phyloP scores from a whole-genome alignment of 148 eudicot genomes.

The Dysphania ambrosioides region DNA sequence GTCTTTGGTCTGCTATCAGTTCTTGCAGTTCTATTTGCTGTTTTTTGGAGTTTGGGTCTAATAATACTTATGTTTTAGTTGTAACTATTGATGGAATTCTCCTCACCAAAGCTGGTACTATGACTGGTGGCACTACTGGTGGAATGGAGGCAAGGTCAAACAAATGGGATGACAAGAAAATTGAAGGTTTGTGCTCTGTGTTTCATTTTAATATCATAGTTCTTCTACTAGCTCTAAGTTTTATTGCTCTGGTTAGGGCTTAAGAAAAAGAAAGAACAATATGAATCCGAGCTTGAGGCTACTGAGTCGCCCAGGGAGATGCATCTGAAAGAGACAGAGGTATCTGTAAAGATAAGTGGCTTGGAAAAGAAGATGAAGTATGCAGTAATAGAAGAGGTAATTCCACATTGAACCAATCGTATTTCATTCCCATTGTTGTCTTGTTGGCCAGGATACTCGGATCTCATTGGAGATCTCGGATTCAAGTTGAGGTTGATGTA shows the following conservation, averaged over 20 bases:
- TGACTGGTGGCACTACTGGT: constrained; percentile 99
- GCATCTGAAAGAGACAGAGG: constrained; percentile 90
- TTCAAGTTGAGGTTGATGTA: too few relatives aligned
- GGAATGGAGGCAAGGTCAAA: constrained; percentile 99
- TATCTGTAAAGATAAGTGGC: constrained; percentile 89
- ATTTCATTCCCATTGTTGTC: not conserved
- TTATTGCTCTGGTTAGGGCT: constrained; percentile 44
- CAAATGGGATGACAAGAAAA: constrained; percentile 94
- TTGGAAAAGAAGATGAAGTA: constrained; percentile 96
- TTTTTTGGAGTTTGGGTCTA: constrained; percentile 11
- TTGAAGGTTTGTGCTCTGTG: constrained; percentile 60
- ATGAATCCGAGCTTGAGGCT: constrained; percentile 70
- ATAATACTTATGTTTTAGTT: constrained; percentile 40
- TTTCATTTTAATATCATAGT: constrained; percentile 12
- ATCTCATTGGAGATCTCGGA: not conserved
- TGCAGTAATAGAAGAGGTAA: constrained; percentile 91
- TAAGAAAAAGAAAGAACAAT: constrained; percentile 70
- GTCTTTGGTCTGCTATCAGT: not conserved
- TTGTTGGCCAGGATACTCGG: not conserved
- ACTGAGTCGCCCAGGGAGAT: constrained; percentile 91
- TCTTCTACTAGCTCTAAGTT: constrained; percentile 21
- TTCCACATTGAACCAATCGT: not conserved
- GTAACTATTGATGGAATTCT: constrained; percentile 91
- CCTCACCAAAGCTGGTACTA: constrained; percentile 91
- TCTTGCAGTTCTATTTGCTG: not conserved